Evolutionary conservation across 768 basidiomycete species (phyloP), one percentile per base, ranked within the genome.

Genomic region (Chalciporus pseudorubinellus): DNA sequence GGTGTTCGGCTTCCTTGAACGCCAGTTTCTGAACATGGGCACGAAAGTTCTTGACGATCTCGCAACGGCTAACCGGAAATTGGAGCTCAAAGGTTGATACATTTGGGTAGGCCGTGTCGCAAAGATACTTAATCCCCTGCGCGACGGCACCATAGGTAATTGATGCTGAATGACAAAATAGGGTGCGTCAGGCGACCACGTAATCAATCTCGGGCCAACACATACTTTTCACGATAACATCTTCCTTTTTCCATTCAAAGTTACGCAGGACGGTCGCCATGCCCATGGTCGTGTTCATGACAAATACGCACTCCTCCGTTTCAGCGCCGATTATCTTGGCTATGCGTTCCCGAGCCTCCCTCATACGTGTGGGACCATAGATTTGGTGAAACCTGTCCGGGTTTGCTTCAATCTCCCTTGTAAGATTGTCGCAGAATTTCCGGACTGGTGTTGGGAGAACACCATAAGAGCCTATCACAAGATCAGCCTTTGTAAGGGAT

Each of bases 221-320:
- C 29, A 2, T 31, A 31, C 29, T 31, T 31, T 31, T 12, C 8
- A 31, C 29, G 29, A 31, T 31, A 28, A 56, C 59, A 64, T 90
- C 87, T 2, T 76, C 86, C 13, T 78, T 67, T 26, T 77, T 71
- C 86, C 85, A 89, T 26, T 79, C 72, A 33, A 90, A 72, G 52
- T 86, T 86, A 36, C 77, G 67, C 20, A 87, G 60, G 39, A 90
- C 72, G 8, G 80, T 85, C 58, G 85, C 84, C 36, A 89, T 57
- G 3, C 51, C 43, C 50, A 52, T 28, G 21, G 26, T 22, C 4
- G 48, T 41, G 29, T 52, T 53, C 38, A 26, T 33, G 13, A 54
- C 42, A n/a, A 79, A 64, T 0, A 82, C 78, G 31, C 77, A 64
- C 57, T 84, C 83, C 49, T 80, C 74, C 6, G 74, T 58, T 0